Evolutionary conservation across 345 rosid genomes (phyloP).

Genomic region (Eucalyptus leucophloia): DNA sequence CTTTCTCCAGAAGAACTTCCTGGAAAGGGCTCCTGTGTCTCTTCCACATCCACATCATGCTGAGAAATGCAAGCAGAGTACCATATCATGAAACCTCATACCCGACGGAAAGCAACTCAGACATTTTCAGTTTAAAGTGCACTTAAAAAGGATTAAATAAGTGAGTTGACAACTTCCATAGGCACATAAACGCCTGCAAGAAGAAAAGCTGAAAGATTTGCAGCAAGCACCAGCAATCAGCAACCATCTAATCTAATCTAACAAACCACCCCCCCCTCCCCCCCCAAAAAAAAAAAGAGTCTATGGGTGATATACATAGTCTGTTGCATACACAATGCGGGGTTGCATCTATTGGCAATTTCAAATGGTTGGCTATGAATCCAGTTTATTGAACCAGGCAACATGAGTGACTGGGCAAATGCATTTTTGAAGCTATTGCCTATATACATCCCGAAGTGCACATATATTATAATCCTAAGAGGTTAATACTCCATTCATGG

Average conservation of each 20-base stretch:
- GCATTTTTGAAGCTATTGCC: too few relatives aligned
- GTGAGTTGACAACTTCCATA: background rate
- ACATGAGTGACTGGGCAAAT: too few relatives aligned
- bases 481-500: too few relatives aligned
- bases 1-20: slow-evolving; percentile 20
- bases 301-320: too few relatives aligned
- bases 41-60: slow-evolving; percentile 29
- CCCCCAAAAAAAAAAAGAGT: fast-evolving
- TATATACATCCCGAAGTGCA: too few relatives aligned
- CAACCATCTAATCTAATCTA: background rate
- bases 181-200: background rate
- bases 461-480: too few relatives aligned
- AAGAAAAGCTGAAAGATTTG: background rate
- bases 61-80: background rate
- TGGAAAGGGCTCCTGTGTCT: slow-evolving; percentile 14
- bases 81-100: background rate
- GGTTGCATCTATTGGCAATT: too few relatives aligned
- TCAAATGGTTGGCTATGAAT: too few relatives aligned
- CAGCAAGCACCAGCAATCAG: background rate
- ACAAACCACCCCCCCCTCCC: too few relatives aligned
- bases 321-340: too few relatives aligned
- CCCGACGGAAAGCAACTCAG: background rate
- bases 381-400: too few relatives aligned
- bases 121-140: background rate
- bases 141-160: background rate